A percentile compares a stretch with the other conserved stretches of the same genome.
Conservation (phyloP, 2,329 filamentous ascomycete species). For the Dissoconium aciculare region DNA sequence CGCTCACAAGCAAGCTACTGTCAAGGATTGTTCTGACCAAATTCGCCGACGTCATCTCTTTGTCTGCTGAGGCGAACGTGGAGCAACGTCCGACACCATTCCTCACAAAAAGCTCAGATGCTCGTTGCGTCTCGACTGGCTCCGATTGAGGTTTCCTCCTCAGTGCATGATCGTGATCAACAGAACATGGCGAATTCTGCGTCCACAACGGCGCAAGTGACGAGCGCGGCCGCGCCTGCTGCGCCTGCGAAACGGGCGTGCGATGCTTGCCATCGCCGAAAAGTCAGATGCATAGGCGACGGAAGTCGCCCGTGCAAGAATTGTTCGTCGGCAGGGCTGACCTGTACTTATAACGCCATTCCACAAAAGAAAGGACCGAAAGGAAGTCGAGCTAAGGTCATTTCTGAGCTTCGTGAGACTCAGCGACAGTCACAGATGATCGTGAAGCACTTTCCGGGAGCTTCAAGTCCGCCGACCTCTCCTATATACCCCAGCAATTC, state of each 20-base stretch:
- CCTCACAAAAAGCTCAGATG: too few species aligned
- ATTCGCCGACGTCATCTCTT: too few species aligned
- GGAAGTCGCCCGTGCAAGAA: constrained; percentile 43
- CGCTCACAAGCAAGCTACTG: too few species aligned
- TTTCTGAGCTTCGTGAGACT: constrained; percentile 45
- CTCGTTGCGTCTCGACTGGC: too few species aligned
- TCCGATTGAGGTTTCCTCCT: too few species aligned
- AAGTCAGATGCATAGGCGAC: constrained; percentile 38
- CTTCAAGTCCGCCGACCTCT: constrained; percentile 28
- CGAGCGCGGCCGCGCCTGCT: constrained; percentile 5
- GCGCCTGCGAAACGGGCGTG: constrained; percentile 20
- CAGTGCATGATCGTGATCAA: too few species aligned
- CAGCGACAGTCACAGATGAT: constrained; percentile 32
- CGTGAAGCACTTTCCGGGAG: constrained; percentile 26
- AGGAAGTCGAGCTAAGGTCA: constrained; percentile 46
- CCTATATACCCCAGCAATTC: constrained; percentile 32
- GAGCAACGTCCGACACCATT: too few species aligned
- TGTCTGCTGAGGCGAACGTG: too few species aligned
- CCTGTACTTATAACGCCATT: constrained; percentile 50
- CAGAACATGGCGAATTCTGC: constrained; percentile 11
- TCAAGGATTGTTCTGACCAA: too few species aligned
- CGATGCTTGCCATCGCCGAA: constrained; percentile 32
- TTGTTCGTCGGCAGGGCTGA: constrained; percentile 42
- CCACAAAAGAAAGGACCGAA: constrained; percentile 51
- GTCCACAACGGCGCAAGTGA: too few species aligned